Evolutionary conservation across 1,284 basidiomycete species (phyloP), one percentile per base, ranked within the genome.

Genomic region (Trichosporon sp.): DNA sequence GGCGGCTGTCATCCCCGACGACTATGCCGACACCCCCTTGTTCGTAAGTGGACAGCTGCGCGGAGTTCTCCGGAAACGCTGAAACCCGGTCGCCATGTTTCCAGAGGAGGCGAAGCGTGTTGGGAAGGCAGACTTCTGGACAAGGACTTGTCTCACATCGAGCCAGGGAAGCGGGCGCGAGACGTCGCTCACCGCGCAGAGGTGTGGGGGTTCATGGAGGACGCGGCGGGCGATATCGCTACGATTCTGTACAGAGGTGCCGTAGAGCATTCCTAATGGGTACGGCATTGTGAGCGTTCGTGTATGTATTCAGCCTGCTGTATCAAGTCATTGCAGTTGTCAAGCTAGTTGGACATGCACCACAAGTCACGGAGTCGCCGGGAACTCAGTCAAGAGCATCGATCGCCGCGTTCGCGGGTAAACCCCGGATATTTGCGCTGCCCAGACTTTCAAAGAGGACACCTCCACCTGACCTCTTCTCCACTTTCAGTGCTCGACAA

Each of bases 391-490:
- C 26, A 26, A 26, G 26, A 26, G 26, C 26, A 26, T 26, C 26
- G 26, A 26, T 26, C 26, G 26, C 26, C 26, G 26, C 26, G 26
- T 26, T 10, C 35, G 35, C 51, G 51, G 51, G 10, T 21, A 54
- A 54, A 54, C 19, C 10, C 8, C 51, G 51, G 51, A 54, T 54
- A 26, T 54, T 54, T 12, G 3, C 4, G 4, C 19, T 54, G 51
- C 8, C 51, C 14, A 54, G 51, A 54, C 51, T 54, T 54, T 26
- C 14, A 63, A 37, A 10, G 32, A 37, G 31, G 14, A 35, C 59
- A 35, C 51, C 51, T 54, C 51, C 48, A 31, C 65, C 40, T 48
- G 4, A 67, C 21, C 32, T 40, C 43, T 46, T 38, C 37, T 43
- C 56, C 37, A 63, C 56, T 68, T 61, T 61, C 16, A 8, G 40